Evolutionary conservation across 2,329 filamentous ascomycete genomes (phyloP), one percentile per base, ranked within the genome.

Genomic region (Phialocephala subalpina): DNA sequence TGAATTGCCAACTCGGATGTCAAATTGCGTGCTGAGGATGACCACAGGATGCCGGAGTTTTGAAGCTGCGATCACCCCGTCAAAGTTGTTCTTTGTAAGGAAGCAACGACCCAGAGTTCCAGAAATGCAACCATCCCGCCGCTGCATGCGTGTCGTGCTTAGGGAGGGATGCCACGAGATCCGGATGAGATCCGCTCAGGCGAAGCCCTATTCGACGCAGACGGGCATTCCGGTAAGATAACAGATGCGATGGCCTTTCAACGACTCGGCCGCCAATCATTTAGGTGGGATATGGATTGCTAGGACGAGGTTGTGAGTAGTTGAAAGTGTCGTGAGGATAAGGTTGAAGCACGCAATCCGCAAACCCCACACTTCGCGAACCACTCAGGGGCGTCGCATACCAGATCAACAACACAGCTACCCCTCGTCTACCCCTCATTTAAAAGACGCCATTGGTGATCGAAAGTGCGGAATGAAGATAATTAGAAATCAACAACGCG

Each of bases 361-460:
- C 25, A n/a, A 49, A 71, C 68, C 70, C 70, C 69, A 67, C 71
- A 67, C 66, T 65, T 71, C 69, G 67, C 61, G 36, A 62, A 60
- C 55, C 53, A 59, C 60, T 59, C 47, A 56, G 36, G 58, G 36
- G 42, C 40, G 52, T 53, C 52, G 45, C 9, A 20, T 35, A 1
- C 55, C 11, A 11, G 33, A 59, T 49, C 55, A 22, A 58, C 42
- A 58, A 49, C 57, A 36, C 11, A 35, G 14, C 57, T 63, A 66
- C 52, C 55, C 65, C 65, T 67, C 64, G 40, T 42, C 47, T 38
- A 52, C 36, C 58, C 38, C 40, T 42, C 45, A 16, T 49, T 25
- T 22, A 22, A 14, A 53, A 53, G 49, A 53, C 49, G 49, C 25
- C 22, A 53, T 53, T 16, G 18, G 3, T 12, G 49, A 22, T 33